Base-by-base conservation (phyloP, 495 filamentous ascomycete genomes). In the Penicillium paxilli region DNA sequence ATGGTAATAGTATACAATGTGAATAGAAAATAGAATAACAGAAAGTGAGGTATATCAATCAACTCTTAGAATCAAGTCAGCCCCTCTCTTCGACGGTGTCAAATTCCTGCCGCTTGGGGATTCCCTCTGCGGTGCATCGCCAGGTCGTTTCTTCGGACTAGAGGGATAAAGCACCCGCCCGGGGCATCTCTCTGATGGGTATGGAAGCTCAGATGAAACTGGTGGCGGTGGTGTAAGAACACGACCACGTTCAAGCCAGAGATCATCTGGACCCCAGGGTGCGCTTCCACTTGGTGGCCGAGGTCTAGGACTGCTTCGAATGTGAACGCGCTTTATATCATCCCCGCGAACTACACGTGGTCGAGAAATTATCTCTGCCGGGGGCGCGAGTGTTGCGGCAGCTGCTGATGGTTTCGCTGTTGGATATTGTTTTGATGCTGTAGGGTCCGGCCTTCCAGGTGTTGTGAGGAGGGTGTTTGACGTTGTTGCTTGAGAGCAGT, bases 1-100 rank as follows among this genome's bases (percentile, higher is more conserved):
- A 42, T 22, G 21, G 4, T 42, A 46, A 50, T 49, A 32, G 28
- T 32, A 30, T 14, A 21, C 6, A 14, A 49, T 2, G 35, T 14
- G 9, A 44, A 20, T 45, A 33, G 16, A 41, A 12, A 26, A 17
- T 16, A 30, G 10, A 14, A 23, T 28, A 5, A 11, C n/a, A n/a
- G n/a, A n/a, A 28, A 40, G 35, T 14, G 14, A 46, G n/a, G 44
- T 22, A 20, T 20, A 14, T 66, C 49, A 73, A 49, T 77, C 72
- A 41, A 75, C 72, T 11, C 64, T 59, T 7, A 75, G 48, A 23
- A 73, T 71, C 57, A 77, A 54, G 53, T 75, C 71, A 14, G 62
- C 52, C 5, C 71, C 69, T 28, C 63, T 35, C 44, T 62, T 61
- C 5, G 71, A 73, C 3, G 72, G 72, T 9, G 68, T 74, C 32